Percentiles rank a stretch among this genome's conserved stretches.
phyloP scores from a whole-genome alignment of 176 grass and related monocot genomes.

The Bothriochloa decipiens region DNA sequence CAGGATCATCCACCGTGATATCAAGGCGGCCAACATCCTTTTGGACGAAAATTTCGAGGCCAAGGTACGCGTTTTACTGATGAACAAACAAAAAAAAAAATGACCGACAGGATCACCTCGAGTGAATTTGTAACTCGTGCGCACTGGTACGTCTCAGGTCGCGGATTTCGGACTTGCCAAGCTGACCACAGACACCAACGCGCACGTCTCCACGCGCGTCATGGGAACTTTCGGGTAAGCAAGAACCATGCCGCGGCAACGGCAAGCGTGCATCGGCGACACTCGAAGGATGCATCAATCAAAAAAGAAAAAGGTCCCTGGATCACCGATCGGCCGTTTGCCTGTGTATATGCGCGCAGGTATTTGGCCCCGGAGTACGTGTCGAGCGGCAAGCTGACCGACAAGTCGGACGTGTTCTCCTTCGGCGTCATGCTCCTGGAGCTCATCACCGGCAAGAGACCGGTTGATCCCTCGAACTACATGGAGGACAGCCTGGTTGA shows the following conservation, averaged over 20 bases:
- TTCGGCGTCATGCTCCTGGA: conserved; percentile 96
- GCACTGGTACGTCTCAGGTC: conserved; percentile 45
- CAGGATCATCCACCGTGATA: conserved; percentile 95
- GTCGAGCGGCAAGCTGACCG: conserved; percentile 88
- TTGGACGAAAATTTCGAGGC: conserved; percentile 92
- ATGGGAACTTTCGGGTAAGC: conserved; percentile 94
- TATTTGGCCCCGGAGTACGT: conserved; percentile 97
- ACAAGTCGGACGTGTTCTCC: conserved; percentile 98
- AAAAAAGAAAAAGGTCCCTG: too few species aligned
- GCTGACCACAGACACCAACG: conserved; percentile 82
- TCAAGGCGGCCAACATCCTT: conserved; percentile 94
- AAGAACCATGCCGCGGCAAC: too few species aligned
- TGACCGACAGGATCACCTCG: not conserved
- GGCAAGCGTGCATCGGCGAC: not conserved
- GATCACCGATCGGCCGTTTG: not conserved
- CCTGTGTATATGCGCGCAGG: conserved; percentile 25
- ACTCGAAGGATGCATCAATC: too few species aligned
- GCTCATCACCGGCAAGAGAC: conserved; percentile 82
- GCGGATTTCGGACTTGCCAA: conserved; percentile 95
- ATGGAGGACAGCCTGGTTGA: conserved; percentile 97
- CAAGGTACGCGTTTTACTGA: conserved; percentile 43
- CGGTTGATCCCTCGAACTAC: conserved; percentile 55
- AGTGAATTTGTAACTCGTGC: not conserved
- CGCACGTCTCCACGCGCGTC: conserved; percentile 94
- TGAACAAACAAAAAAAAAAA: not conserved